These are phyloP conservation scores for Aspergillus sp. DNA, from an alignment of 2,329 filamentous ascomycete species.

Conservation along the genomic window DNA sequence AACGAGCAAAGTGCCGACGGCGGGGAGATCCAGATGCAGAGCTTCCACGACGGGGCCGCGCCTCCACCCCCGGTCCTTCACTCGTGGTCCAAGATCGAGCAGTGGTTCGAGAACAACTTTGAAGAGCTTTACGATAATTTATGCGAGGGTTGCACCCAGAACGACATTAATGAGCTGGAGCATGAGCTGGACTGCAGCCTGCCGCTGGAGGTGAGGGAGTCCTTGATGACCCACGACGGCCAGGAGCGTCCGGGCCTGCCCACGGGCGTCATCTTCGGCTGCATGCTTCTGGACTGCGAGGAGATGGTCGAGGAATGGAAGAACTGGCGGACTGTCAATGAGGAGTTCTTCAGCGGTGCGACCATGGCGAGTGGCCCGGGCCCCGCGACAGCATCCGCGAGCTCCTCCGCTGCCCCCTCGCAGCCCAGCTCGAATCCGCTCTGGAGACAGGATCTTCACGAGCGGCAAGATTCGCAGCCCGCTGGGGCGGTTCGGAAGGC, in stretches of 20 bases:
- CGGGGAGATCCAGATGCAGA: slow-evolving; percentile 92
- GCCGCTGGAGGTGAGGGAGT: slow-evolving; percentile 87
- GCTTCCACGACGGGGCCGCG: slow-evolving; percentile 82
- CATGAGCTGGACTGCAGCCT: slow-evolving; percentile 91
- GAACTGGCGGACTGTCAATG: slow-evolving; percentile 89
- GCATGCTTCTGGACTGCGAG: slow-evolving; percentile 94
- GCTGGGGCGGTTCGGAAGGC: slow-evolving; percentile 79
- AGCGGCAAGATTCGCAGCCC: slow-evolving; percentile 81
- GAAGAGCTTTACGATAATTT: slow-evolving; percentile 89
- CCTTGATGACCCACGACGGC: slow-evolving; percentile 84
- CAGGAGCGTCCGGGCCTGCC: slow-evolving; percentile 87
- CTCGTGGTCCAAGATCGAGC: slow-evolving; percentile 90
- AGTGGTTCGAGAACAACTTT: slow-evolving; percentile 91
- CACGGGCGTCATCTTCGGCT: slow-evolving; percentile 85
- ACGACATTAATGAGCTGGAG: slow-evolving; percentile 94
- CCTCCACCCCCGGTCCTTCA: slow-evolving; percentile 79
- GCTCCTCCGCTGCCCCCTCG: slow-evolving; percentile 53
- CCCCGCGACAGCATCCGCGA: slow-evolving; percentile 57
- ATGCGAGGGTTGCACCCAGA: slow-evolving; percentile 80
- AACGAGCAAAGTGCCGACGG: slow-evolving; percentile 59
- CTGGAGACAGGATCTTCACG: slow-evolving; percentile 78
- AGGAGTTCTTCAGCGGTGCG: slow-evolving; percentile 66
- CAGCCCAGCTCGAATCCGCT: slow-evolving; percentile 49
- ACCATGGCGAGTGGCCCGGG: slow-evolving; percentile 50
- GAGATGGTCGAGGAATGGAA: slow-evolving; percentile 97